Conservation (phyloP, 140 eudicot species). For the Anethum foeniculum region DNA sequence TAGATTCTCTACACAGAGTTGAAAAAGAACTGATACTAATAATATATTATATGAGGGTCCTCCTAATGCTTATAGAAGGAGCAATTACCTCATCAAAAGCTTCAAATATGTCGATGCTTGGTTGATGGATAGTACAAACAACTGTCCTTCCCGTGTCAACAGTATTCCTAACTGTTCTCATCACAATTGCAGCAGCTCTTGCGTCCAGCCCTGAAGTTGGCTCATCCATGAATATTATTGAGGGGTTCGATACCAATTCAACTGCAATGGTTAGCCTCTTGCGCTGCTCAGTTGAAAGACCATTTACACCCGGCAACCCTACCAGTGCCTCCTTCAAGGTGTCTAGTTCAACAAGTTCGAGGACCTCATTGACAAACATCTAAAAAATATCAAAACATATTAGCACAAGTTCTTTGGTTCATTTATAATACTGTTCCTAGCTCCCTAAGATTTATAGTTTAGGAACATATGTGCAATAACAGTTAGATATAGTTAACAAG, state of each 20-base stretch:
- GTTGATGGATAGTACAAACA: constrained; percentile 94
- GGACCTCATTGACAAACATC: constrained; percentile 8
- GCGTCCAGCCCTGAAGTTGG: constrained; percentile 94
- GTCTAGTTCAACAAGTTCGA: constrained; percentile 5
- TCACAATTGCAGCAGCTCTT: constrained; percentile 87
- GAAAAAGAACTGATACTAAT: not conserved
- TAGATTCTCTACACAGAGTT: not conserved
- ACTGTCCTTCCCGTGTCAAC: constrained; percentile 90
- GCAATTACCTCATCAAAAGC: constrained; percentile 75
- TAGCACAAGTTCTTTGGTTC: too few relatives aligned
- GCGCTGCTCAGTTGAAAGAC: constrained; percentile 8
- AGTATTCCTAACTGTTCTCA: constrained; percentile 89
- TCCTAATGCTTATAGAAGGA: too few relatives aligned
- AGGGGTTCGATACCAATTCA: constrained; percentile 84
- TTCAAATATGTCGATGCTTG: constrained; percentile 84
- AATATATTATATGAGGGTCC: too few relatives aligned
- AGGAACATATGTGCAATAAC: too few relatives aligned
- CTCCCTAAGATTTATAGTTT: too few relatives aligned
- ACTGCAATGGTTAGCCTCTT: constrained; percentile 50
- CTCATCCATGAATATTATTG: constrained; percentile 89
- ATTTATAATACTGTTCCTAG: too few relatives aligned
- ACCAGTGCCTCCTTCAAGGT: not conserved
- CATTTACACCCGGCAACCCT: constrained; percentile 6
- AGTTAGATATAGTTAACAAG: too few relatives aligned
- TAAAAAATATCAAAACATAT: not conserved